Conservation (phyloP, 73 alveolate genomes). For the Tetrahymena malaccensis region DNA sequence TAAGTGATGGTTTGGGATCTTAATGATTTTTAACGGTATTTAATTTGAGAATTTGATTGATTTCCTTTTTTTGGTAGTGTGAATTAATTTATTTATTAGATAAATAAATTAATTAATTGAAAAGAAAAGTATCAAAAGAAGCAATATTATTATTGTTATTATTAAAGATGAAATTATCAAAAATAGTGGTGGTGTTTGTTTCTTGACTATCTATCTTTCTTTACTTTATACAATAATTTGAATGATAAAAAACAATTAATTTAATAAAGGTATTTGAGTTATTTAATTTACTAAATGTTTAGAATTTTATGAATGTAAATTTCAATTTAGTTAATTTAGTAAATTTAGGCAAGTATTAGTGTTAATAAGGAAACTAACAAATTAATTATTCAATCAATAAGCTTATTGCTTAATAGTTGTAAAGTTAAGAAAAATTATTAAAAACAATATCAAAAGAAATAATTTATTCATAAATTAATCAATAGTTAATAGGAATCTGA, state of each 20-base stretch:
- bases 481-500: not conserved
- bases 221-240: not conserved
- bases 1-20: not conserved
- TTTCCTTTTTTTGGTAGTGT: not conserved
- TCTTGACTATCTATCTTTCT: not conserved
- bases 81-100: too few relatives aligned
- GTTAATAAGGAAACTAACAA: not conserved
- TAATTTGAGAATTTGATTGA: too few relatives aligned
- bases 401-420: not conserved
- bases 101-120: not conserved
- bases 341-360: not conserved
- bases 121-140: not conserved
- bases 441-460: not conserved
- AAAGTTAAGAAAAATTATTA: not conserved
- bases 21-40: not conserved
- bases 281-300: not conserved
- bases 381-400: not conserved
- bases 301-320: not conserved
- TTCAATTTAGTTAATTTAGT: not conserved
- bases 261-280: not conserved
- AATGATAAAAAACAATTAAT: not conserved
- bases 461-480: not conserved
- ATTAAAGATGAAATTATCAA: not conserved
- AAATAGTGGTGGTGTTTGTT: not conserved
- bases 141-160: not conserved